Evolutionary conservation across 805 yeast genomes (phyloP).

Genomic region (Helenozyma baotianmanensis): DNA sequence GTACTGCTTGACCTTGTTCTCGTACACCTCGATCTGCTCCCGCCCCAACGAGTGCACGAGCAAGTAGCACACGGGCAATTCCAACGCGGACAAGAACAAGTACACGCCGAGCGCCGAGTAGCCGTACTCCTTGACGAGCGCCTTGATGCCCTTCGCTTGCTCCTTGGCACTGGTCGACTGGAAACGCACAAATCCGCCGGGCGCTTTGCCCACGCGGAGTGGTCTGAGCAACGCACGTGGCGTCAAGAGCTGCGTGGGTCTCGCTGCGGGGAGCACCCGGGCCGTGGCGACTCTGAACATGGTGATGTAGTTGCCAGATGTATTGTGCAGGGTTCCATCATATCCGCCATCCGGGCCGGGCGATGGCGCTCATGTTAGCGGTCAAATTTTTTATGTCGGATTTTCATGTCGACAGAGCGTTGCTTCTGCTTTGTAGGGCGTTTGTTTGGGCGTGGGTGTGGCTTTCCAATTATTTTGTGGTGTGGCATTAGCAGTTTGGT

Average conservation of each 20-base stretch:
- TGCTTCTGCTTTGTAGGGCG: no score
- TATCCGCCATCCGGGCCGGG: no score
- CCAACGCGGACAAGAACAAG: conserved; percentile 64
- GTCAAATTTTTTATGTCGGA: no score
- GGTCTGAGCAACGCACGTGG: background rate
- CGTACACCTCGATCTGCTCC: conserved; percentile 67
- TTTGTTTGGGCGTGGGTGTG: no score
- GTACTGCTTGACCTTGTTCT: conserved; percentile 52
- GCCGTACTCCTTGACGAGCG: conserved; percentile 80
- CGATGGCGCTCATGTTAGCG: no score
- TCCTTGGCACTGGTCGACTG: conserved; percentile 3
- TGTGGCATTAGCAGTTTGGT: no score
- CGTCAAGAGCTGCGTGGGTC: conserved; percentile 1
- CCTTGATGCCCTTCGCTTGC: conserved; percentile 50
- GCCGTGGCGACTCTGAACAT: no score
- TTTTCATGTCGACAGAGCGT: no score
- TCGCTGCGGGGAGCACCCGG: no score
- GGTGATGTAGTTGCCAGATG: no score
- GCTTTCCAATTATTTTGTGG: no score
- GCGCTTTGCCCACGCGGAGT: background rate
- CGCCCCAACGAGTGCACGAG: conserved; percentile 85
- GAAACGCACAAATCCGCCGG: conserved; percentile 2
- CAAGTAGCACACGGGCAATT: conserved; percentile 77
- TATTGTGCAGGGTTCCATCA: no score
- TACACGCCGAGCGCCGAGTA: conserved; percentile 88